phyloP scores from a whole-genome alignment of 208 protist genomes.

The Acanthamoeba lenticulata region DNA sequence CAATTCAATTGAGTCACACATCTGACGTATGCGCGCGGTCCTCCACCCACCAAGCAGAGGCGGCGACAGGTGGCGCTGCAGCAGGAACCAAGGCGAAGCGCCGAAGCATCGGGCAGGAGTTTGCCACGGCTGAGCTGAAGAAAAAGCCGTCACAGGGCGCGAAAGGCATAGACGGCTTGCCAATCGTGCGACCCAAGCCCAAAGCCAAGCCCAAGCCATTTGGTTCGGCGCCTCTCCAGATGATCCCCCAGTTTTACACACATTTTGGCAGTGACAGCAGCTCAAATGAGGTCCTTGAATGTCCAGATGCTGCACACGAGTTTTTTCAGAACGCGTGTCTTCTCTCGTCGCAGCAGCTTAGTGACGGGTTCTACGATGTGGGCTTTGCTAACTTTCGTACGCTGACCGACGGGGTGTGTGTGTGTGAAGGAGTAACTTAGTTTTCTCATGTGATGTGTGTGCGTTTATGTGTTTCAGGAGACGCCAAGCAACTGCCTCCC shows the following conservation, averaged over 20 bases:
- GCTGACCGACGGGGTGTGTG: neutral
- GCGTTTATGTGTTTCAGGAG: neutral
- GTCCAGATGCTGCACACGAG: neutral
- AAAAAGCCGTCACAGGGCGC: neutral
- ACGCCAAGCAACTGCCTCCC: neutral
- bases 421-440: neutral
- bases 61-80: neutral
- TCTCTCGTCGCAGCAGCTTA: neutral
- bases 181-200: neutral
- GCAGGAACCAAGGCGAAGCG: neutral
- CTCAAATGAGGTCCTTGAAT: too few relatives aligned
- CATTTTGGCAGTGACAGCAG: too few relatives aligned
- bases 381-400: neutral
- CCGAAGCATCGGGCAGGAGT: constrained; percentile 32
- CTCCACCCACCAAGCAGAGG: too few relatives aligned
- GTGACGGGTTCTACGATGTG: constrained; percentile 29
- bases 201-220: neutral
- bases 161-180: neutral
- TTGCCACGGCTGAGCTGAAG: neutral
- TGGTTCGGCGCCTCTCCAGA: too few relatives aligned
- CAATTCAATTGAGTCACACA: too few relatives aligned
- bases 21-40: too few relatives aligned
- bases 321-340: neutral
- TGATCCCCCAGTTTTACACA: too few relatives aligned
- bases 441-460: too few relatives aligned